Conservation (phyloP, 371 early-diverging fungal species). For the Saksenaea oblongispora region DNA sequence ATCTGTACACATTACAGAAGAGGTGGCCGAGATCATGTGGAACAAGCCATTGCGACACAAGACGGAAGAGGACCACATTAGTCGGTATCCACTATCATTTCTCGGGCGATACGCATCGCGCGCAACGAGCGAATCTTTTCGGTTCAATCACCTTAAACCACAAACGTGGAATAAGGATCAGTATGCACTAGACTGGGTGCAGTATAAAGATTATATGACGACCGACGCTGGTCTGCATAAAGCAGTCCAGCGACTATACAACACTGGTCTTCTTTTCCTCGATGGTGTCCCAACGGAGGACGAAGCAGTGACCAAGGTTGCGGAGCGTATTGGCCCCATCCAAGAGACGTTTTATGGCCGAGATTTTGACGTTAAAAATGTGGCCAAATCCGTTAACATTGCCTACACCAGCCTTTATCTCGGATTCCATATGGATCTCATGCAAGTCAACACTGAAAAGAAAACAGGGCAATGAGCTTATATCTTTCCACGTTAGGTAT, state of each 20-base stretch:
- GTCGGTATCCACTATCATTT: conserved; percentile 43
- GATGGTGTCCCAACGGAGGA: conserved; percentile 66
- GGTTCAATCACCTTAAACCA: conserved; percentile 41
- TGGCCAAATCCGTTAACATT: conserved; percentile 81
- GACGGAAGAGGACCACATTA: conserved; percentile 33
- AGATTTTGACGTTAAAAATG: conserved; percentile 82
- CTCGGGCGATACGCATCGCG: conserved; percentile 37
- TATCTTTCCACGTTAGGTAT: conserved; percentile 25
- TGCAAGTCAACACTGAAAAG: conserved; percentile 54
- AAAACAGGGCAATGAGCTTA: background rate
- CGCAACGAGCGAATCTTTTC: conserved; percentile 25
- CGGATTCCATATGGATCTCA: conserved; percentile 91
- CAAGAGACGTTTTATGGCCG: conserved; percentile 84
- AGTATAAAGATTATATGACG: conserved; percentile 67
- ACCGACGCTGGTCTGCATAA: conserved; percentile 56
- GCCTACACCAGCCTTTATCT: conserved; percentile 85
- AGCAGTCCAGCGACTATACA: conserved; percentile 61
- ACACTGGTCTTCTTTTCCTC: conserved; percentile 76
- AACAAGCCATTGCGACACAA: conserved; percentile 37
- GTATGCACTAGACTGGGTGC: conserved; percentile 52
- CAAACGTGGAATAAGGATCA: conserved; percentile 54
- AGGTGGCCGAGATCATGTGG: conserved; percentile 47
- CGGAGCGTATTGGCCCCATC: conserved; percentile 74
- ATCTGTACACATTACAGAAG: conserved; percentile 22
- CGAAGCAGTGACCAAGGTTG: conserved; percentile 57